phyloP scores from a whole-genome alignment of 2,329 filamentous ascomycete genomes.

The Colletotrichum shisoi region DNA sequence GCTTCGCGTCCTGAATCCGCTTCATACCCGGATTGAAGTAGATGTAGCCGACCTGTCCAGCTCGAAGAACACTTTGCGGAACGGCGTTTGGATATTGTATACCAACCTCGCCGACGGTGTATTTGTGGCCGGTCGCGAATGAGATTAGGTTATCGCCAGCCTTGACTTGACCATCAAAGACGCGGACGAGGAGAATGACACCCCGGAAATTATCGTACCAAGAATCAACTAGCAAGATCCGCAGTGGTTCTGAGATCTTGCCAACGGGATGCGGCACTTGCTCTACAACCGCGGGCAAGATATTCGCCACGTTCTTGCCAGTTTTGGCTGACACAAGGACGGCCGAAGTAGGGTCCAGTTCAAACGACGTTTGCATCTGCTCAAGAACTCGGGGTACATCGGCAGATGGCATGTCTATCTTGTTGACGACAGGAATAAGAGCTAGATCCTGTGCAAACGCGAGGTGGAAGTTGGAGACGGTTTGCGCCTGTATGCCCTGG shows the following conservation, averaged over 20 bases:
- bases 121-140: conserved; percentile 86
- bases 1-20: conserved; percentile 90
- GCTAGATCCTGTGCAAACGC: conserved; percentile 90
- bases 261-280: conserved; percentile 82
- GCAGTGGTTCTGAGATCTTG: conserved; percentile 74
- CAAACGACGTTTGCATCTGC: conserved; percentile 86
- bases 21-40: conserved; percentile 99
- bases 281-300: conserved; percentile 86
- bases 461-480: conserved; percentile 97
- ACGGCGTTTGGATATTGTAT: conserved; percentile 94
- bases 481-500: conserved; percentile 96
- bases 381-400: conserved; percentile 85
- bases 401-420: conserved; percentile 90
- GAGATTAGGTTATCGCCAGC: conserved; percentile 88
- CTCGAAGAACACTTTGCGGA: conserved; percentile 79
- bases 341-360: conserved; percentile 78
- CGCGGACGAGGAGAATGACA: conserved; percentile 85
- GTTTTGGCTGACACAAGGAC: conserved; percentile 89
- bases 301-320: conserved; percentile 81
- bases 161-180: conserved; percentile 86
- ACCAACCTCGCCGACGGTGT: conserved; percentile 93
- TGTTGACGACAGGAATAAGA: conserved; percentile 93
- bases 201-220: conserved; percentile 98
- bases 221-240: conserved; percentile 90
- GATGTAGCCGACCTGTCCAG: conserved; percentile 95